Conservation (phyloP, 2,329 filamentous ascomycete species). For the Macroventuria anomochaeta region DNA sequence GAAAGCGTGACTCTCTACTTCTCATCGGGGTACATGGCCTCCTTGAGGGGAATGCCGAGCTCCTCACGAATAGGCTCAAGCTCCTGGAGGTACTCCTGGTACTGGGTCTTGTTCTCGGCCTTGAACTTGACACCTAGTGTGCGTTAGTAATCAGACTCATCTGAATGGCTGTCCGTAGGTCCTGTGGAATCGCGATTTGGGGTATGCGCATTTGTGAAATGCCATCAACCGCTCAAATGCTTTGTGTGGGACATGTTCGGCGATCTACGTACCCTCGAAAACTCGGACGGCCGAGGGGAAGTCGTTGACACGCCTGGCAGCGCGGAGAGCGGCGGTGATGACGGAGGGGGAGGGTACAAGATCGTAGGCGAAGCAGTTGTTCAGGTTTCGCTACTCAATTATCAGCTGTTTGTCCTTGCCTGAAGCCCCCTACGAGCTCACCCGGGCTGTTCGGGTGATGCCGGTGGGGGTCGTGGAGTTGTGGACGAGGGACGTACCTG, state of each 20-base stretch:
- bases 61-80: slow-evolving; percentile 93
- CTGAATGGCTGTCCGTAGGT: slow-evolving; percentile 12
- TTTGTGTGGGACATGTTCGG: neutral
- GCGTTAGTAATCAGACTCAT: slow-evolving; percentile 33
- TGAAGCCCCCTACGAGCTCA: slow-evolving; percentile 1
- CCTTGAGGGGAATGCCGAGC: slow-evolving; percentile 88
- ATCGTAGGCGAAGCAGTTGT: slow-evolving; percentile 99
- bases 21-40: slow-evolving; percentile 80
- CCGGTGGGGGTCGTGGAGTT: slow-evolving; percentile 18
- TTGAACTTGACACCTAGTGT: slow-evolving; percentile 91
- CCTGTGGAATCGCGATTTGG: neutral
- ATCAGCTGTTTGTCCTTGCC: slow-evolving; percentile 25
- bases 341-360: slow-evolving; percentile 94
- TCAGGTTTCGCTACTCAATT: slow-evolving; percentile 78
- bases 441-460: slow-evolving; percentile 22
- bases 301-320: slow-evolving; percentile 96
- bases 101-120: slow-evolving; percentile 98
- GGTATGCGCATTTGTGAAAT: neutral
- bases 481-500: slow-evolving; percentile 70
- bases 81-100: slow-evolving; percentile 93
- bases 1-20: slow-evolving; percentile 34
- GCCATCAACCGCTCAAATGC: neutral
- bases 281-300: slow-evolving; percentile 97
- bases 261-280: slow-evolving; percentile 81
- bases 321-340: slow-evolving; percentile 87